Evolutionary conservation across 176 grass and related monocot genomes (phyloP).

Genomic region (Hsuehochloa calcarea): DNA sequence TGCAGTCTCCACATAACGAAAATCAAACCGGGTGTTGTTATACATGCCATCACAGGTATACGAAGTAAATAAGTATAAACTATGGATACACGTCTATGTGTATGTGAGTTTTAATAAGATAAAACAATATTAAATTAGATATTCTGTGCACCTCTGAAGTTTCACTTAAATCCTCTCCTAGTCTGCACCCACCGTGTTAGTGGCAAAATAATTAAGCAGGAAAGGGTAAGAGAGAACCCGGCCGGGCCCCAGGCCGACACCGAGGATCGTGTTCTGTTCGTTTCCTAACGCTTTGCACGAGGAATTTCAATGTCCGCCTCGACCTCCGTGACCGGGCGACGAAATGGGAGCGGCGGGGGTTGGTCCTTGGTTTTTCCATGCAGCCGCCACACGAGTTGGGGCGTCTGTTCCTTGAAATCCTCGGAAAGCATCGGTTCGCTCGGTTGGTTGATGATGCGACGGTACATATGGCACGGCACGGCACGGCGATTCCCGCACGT

Average conservation of each 20-base stretch:
- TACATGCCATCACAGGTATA: too few relatives aligned
- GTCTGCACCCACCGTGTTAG: too few relatives aligned
- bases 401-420: not conserved
- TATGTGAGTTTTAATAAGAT: too few relatives aligned
- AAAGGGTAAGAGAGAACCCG: not conserved
- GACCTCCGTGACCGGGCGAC: not conserved
- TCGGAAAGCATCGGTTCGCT: not conserved
- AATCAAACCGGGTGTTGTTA: too few relatives aligned
- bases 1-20: too few relatives aligned
- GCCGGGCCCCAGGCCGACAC: not conserved
- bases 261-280: not conserved
- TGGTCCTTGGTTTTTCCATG: not conserved
- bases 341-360: not conserved
- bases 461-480: not conserved
- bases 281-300: not conserved
- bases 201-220: too few relatives aligned
- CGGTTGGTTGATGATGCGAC: not conserved
- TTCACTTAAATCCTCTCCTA: too few relatives aligned
- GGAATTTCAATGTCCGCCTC: not conserved
- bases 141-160: too few relatives aligned
- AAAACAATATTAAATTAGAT: too few relatives aligned
- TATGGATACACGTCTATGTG: too few relatives aligned
- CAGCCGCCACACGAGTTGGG: not conserved
- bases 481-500: too few relatives aligned
- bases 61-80: too few relatives aligned